These are phyloP conservation scores for Nissolia schottii DNA, from an alignment of 306 rosid genomes.

Conservation along the genomic window DNA sequence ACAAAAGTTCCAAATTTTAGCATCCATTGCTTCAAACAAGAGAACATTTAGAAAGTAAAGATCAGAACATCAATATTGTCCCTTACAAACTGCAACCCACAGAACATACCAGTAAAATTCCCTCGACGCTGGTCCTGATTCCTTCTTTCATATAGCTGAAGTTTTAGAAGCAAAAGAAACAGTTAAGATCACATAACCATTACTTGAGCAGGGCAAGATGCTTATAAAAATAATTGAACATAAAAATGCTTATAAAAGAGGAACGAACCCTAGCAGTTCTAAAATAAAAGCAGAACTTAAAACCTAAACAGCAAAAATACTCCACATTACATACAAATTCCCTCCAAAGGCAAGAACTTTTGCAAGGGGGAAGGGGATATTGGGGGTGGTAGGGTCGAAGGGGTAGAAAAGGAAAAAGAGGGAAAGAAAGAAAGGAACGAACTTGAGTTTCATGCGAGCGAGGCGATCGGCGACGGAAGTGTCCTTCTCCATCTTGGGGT, in stretches of 20 bases:
- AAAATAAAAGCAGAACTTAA: neutral
- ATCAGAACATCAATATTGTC: neutral
- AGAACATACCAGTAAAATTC: slow-evolving; percentile 73
- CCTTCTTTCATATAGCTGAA: slow-evolving; percentile 96
- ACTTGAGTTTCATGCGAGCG: slow-evolving; percentile 99
- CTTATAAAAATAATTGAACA: too few relatives aligned
- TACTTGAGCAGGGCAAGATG: neutral
- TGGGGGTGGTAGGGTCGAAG: neutral
- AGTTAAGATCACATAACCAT: neutral
- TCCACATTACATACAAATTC: neutral
- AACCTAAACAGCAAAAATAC: neutral
- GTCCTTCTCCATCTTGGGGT: slow-evolving; percentile 99
- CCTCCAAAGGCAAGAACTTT: too few relatives aligned
- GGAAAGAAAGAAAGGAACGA: neutral
- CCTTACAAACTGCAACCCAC: neutral
- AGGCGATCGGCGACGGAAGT: slow-evolving; percentile 99
- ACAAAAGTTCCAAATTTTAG: neutral
- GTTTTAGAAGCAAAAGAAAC: slow-evolving; percentile 6
- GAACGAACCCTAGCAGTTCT: neutral
- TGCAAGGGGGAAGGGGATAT: too few relatives aligned
- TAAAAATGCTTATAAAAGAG: neutral
- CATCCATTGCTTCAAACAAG: neutral
- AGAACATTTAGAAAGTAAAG: neutral
- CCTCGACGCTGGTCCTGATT: slow-evolving; percentile 97
- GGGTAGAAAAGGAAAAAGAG: neutral